Percentiles rank a stretch among this genome's conserved stretches.
phyloP scores from a whole-genome alignment of 2,329 filamentous ascomycete species.

The Canariomyces notabilis region DNA sequence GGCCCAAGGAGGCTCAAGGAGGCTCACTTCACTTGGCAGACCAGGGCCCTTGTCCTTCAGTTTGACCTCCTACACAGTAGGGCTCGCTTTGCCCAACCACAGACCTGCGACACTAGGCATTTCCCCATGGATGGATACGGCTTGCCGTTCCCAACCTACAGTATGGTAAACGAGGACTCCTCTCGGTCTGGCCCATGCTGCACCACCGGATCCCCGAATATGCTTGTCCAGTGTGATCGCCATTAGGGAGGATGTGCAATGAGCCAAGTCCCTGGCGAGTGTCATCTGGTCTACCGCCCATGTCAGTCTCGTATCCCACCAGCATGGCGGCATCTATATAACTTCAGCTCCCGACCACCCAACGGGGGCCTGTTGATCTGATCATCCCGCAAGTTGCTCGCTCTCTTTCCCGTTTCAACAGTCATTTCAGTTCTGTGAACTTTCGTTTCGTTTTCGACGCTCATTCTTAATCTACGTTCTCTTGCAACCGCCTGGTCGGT shows the following conservation, averaged over 20 bases:
- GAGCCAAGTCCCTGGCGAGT: constrained; percentile 15
- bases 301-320: constrained; percentile 5
- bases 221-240: constrained; percentile 24
- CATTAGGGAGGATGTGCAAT: constrained; percentile 22
- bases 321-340: constrained; percentile 20
- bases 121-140: constrained; percentile 8
- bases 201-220: constrained; percentile 11
- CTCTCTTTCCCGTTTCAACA: constrained; percentile 18
- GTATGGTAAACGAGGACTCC: constrained; percentile 1
- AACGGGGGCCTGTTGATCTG: not conserved
- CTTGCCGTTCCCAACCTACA: constrained; percentile 10
- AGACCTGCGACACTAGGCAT: constrained; percentile 20
- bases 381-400: constrained; percentile 20
- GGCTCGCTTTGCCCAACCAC: constrained; percentile 10
- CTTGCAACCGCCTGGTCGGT: constrained; percentile 12
- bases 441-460: constrained; percentile 25
- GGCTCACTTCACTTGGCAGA: constrained; percentile 7
- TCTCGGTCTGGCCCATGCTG: constrained; percentile 16
- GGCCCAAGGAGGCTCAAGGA: constrained; percentile 18
- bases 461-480: constrained; percentile 18
- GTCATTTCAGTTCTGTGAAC: constrained; percentile 28
- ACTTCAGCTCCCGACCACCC: constrained; percentile 10
- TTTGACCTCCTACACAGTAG: too few relatives aligned
- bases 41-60: constrained; percentile 6
- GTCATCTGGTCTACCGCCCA: constrained; percentile 15